Conservation (phyloP, 2,329 filamentous ascomycete species). For the Allantophomopsis lycopodina region DNA sequence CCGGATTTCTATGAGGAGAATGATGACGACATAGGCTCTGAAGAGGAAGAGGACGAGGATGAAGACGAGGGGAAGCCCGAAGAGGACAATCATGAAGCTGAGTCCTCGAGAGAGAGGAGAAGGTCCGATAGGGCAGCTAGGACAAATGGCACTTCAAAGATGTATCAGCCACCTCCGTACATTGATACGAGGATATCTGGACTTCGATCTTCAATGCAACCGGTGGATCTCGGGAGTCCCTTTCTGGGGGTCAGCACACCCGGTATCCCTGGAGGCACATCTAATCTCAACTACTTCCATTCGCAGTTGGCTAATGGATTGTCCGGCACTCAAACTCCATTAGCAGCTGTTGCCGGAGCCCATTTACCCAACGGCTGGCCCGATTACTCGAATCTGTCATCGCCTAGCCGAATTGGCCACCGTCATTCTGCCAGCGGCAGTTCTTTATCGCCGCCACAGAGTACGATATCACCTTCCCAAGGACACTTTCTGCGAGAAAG, state of each 20-base stretch:
- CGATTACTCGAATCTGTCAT: conserved; percentile 12
- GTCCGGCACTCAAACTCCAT: conserved; percentile 64
- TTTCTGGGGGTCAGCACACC: conserved; percentile 47
- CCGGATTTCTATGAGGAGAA: conserved; percentile 92
- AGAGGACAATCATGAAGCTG: conserved; percentile 5
- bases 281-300: conserved; percentile 73
- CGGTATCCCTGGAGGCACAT: conserved; percentile 56
- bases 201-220: conserved; percentile 11
- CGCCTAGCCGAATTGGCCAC: conserved; percentile 9
- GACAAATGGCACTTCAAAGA: conserved; percentile 12
- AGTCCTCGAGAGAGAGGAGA: conserved; percentile 18
- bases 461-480: conserved; percentile 22
- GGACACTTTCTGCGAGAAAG: conserved; percentile 34
- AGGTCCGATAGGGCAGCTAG: conserved; percentile 20
- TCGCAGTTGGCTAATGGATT: conserved; percentile 58
- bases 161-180: conserved; percentile 19
- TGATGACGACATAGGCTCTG: conserved; percentile 45
- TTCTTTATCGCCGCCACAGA: conserved; percentile 15
- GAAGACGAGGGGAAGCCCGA: conserved; percentile 17
- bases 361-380: conserved; percentile 40
- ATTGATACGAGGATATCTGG: conserved; percentile 24
- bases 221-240: conserved; percentile 34
- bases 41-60: conserved; percentile 32
- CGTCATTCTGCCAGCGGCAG: conserved; percentile 15
- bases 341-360: conserved; percentile 66